Percentiles rank a stretch among this genome's conserved stretches.
Conservation (phyloP, 306 rosid genomes). For the Castanospermum australe region DNA sequence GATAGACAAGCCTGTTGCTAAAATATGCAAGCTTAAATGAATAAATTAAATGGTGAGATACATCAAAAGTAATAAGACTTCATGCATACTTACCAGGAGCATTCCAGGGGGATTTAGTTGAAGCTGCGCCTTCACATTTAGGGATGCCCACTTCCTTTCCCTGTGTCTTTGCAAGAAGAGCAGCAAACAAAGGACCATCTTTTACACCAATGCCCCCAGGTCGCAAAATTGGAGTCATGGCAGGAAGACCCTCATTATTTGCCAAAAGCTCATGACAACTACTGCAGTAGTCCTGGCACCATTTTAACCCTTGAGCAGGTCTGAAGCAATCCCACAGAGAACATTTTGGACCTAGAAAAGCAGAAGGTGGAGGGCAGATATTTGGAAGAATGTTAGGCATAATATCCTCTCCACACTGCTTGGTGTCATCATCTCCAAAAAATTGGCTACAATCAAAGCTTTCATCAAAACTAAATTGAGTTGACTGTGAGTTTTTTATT, state of each 20-base stretch:
- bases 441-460: constrained; percentile 36
- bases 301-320: constrained; percentile 79
- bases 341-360: constrained; percentile 88
- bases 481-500: constrained; percentile 32
- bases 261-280: constrained; percentile 74
- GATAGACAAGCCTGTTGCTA: constrained; percentile 11
- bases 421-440: constrained; percentile 24
- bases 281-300: constrained; percentile 83
- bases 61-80: neutral
- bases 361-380: constrained; percentile 86
- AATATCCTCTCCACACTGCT: constrained; percentile 43
- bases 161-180: constrained; percentile 75
- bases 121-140: constrained; percentile 92
- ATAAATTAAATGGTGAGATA: neutral
- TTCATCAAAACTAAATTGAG: constrained; percentile 39
- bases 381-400: constrained; percentile 69
- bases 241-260: constrained; percentile 81
- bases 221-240: constrained; percentile 77
- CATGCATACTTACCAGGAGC: constrained; percentile 65
- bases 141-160: constrained; percentile 93
- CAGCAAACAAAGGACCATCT: constrained; percentile 78
- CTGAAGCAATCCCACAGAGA: constrained; percentile 96
- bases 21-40: constrained; percentile 12
- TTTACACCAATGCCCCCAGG: constrained; percentile 90
- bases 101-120: constrained; percentile 92